These are phyloP conservation scores for Elaeis guineensis DNA, from an alignment of 176 grass and related monocot species.

Conservation along the genomic window DNA sequence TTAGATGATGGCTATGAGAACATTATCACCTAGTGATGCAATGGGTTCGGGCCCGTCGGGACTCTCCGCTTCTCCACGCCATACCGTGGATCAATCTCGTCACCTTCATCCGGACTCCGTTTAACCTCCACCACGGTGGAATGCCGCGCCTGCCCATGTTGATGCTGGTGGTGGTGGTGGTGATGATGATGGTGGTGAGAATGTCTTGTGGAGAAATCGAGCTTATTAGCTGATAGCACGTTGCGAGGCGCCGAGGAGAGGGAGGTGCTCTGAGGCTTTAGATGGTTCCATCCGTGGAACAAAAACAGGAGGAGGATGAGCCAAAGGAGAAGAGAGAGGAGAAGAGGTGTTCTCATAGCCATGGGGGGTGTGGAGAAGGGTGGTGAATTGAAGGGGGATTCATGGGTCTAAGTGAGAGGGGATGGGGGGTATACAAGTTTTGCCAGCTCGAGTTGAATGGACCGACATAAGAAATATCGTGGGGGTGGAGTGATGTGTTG, in stretches of 20 bases:
- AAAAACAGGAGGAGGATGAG: conserved; percentile 55
- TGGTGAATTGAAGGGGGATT: conserved; percentile 16
- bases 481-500: not conserved
- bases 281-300: conserved; percentile 21
- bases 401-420: conserved; percentile 10
- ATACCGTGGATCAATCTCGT: conserved; percentile 46
- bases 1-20: not conserved
- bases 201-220: conserved; percentile 5
- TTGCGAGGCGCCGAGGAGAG: conserved; percentile 21
- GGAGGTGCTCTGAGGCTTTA: not conserved
- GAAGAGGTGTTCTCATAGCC: conserved; percentile 45
- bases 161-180: conserved; percentile 11
- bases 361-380: conserved; percentile 19
- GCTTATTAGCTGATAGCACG: conserved; percentile 22
- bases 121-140: conserved; percentile 17
- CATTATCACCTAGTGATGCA: conserved; percentile 53
- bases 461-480: conserved; percentile 12
- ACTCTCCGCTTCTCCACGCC: conserved; percentile 67
- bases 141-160: conserved; percentile 14
- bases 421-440: conserved; percentile 14
- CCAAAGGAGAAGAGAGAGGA: conserved; percentile 37
- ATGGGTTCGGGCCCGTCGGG: conserved; percentile 62
- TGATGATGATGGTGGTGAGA: conserved; percentile 9
- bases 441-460: conserved; percentile 30
- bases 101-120: not conserved